A percentile compares a stretch with the other conserved stretches of the same genome.
Conservation (phyloP, 75 land plant genomes). For the Sequoiadendron giganteum region DNA sequence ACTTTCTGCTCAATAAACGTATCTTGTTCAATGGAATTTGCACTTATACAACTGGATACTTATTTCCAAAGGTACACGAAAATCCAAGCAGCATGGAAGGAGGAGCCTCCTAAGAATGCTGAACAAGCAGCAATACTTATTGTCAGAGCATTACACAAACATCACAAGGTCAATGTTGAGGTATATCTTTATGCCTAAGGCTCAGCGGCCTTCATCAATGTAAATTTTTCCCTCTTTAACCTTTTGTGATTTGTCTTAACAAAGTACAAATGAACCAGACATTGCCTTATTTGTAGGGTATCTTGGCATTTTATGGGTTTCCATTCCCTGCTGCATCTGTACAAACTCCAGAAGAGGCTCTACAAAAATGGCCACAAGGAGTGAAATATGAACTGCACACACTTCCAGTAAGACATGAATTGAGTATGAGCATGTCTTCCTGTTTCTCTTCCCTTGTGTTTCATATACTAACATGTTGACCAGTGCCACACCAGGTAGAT, state of each 20-base stretch:
- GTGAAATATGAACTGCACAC: conserved; percentile 71
- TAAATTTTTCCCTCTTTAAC: background rate
- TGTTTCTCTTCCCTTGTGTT: background rate
- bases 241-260: background rate
- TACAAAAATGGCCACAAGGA: conserved; percentile 50
- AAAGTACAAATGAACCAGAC: background rate
- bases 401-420: conserved; percentile 55
- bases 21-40: background rate
- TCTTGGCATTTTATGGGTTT: conserved; percentile 74
- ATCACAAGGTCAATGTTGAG: conserved; percentile 80
- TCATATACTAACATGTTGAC: background rate
- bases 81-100: conserved; percentile 75
- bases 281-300: conserved; percentile 46
- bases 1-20: background rate
- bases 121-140: conserved; percentile 80
- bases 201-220: background rate
- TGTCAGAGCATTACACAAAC: conserved; percentile 50
- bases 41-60: background rate
- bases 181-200: conserved; percentile 22
- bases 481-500: conserved; percentile 49
- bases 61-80: conserved; percentile 66
- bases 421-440: background rate
- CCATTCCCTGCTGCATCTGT: conserved; percentile 17
- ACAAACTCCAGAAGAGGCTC: conserved; percentile 17
- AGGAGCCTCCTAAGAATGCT: conserved; percentile 77